Conservation (phyloP, 805 yeast species). For the Saturnispora dispora region DNA sequence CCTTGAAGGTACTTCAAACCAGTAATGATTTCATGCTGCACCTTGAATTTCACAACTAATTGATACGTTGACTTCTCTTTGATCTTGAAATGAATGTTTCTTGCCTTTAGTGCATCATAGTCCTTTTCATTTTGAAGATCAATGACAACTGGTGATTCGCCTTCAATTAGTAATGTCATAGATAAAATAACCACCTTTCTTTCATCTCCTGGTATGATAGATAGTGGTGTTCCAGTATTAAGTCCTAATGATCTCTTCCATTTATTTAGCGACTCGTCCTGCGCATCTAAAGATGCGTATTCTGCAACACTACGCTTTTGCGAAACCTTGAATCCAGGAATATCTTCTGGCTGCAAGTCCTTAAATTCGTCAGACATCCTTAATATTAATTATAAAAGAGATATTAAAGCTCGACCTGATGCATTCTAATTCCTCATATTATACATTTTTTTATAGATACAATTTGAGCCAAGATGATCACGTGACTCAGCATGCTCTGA, state of each 20-base stretch:
- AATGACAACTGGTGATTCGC: conserved; percentile 57
- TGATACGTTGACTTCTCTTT: conserved; percentile 72
- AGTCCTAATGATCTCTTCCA: conserved; percentile 90
- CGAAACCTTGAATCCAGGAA: conserved; percentile 54
- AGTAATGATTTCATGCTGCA: conserved; percentile 77
- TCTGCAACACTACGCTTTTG: conserved; percentile 76
- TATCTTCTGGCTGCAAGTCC: conserved; percentile 53
- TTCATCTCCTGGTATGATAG: conserved; percentile 60
- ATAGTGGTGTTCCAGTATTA: conserved; percentile 46
- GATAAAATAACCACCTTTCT: conserved; percentile 74
- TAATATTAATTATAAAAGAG: too few relatives aligned
- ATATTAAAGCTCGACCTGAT: neutral
- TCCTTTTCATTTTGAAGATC: conserved; percentile 54
- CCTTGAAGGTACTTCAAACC: conserved; percentile 81
- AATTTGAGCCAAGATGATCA: neutral
- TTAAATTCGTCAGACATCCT: conserved; percentile 28
- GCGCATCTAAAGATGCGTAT: conserved; percentile 74
- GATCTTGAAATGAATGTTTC: conserved; percentile 58
- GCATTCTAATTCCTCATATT: neutral
- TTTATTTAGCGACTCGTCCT: conserved; percentile 81
- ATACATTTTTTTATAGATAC: neutral
- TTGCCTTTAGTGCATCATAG: conserved; percentile 41
- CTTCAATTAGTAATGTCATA: conserved; percentile 62
- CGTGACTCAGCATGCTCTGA: neutral
- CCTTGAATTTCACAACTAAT: conserved; percentile 65